phyloP scores from a whole-genome alignment of 2,329 filamentous ascomycete species.

The Curvularia eragrostidis region DNA sequence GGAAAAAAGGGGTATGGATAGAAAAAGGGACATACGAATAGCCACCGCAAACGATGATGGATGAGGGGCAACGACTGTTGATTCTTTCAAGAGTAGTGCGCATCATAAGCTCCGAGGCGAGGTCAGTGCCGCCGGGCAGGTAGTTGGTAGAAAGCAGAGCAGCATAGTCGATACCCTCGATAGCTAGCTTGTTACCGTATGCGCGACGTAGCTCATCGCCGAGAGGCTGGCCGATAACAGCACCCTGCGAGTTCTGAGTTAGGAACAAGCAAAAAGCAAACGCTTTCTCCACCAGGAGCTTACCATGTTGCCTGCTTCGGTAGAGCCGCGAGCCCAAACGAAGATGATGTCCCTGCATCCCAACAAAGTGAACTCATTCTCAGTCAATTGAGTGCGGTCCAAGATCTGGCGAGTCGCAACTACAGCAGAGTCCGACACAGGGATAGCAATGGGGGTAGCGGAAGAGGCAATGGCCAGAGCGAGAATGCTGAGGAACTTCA shows the following conservation, averaged over 20 bases:
- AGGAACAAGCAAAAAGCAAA: background rate
- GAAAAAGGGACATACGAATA: background rate
- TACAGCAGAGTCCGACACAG: background rate
- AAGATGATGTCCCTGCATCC: slow-evolving; percentile 9
- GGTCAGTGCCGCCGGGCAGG: slow-evolving; percentile 7
- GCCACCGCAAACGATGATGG: slow-evolving; percentile 5
- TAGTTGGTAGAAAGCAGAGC: slow-evolving; percentile 11
- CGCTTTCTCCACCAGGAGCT: background rate
- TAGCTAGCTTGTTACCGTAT: slow-evolving; percentile 6
- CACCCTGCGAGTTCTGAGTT: background rate
- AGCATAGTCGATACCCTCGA: slow-evolving; percentile 8
- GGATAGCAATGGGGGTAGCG: slow-evolving; percentile 1
- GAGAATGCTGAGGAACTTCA: slow-evolving; percentile 2
- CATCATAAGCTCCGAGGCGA: slow-evolving; percentile 5
- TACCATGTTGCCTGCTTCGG: slow-evolving; percentile 10
- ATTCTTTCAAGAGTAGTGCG: slow-evolving; percentile 2
- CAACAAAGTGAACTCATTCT: slow-evolving; percentile 3
- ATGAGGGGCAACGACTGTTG: slow-evolving; percentile 3
- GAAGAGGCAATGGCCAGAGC: slow-evolving; percentile 6
- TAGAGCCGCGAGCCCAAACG: slow-evolving; percentile 10
- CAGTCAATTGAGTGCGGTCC: slow-evolving; percentile 4
- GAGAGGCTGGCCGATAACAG: slow-evolving; percentile 7
- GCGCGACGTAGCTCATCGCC: slow-evolving; percentile 9
- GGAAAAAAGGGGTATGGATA: too few species aligned
- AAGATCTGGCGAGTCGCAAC: slow-evolving; percentile 7